Conservation (phyloP, 345 rosid genomes). For the Melaleuca quinquenervia region DNA sequence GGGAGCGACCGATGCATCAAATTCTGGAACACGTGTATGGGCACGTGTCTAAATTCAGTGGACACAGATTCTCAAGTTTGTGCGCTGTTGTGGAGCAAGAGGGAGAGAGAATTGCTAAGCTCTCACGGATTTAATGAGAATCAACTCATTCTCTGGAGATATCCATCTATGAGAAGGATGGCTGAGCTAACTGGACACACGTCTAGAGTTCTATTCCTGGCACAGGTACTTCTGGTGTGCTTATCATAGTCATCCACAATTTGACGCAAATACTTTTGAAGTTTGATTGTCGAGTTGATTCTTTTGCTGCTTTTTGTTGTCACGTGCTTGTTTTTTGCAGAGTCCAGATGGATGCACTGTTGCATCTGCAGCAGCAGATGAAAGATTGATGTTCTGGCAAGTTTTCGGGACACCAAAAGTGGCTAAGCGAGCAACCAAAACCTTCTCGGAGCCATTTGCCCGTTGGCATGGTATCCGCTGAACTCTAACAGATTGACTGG, state of each 20-base stretch:
- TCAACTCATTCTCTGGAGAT: conserved; percentile 38
- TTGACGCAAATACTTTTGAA: no score
- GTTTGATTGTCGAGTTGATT: no score
- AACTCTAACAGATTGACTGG: no score
- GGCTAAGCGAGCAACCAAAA: no score
- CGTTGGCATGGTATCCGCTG: no score
- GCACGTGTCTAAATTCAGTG: no score
- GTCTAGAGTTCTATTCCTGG: no score
- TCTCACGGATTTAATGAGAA: conserved; percentile 31
- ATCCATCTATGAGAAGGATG: conserved; percentile 38
- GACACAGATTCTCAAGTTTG: neutral
- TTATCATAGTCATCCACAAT: no score
- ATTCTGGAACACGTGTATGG: neutral
- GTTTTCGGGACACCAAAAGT: conserved; percentile 14
- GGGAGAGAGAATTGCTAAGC: conserved; percentile 31
- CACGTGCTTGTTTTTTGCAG: conserved; percentile 6
- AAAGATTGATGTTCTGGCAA: conserved; percentile 11
- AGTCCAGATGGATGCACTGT: conserved; percentile 19
- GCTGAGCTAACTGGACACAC: conserved; percentile 34
- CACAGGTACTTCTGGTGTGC: no score
- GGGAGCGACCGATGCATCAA: conserved; percentile 20
- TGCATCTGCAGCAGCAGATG: conserved; percentile 17
- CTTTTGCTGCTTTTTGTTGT: no score
- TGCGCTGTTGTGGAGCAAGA: conserved; percentile 32
- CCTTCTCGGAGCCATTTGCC: no score